A percentile compares a stretch with the other conserved stretches of the same genome.
Conservation (phyloP, 495 filamentous ascomycete genomes). For the Neohortaea acidophila region DNA sequence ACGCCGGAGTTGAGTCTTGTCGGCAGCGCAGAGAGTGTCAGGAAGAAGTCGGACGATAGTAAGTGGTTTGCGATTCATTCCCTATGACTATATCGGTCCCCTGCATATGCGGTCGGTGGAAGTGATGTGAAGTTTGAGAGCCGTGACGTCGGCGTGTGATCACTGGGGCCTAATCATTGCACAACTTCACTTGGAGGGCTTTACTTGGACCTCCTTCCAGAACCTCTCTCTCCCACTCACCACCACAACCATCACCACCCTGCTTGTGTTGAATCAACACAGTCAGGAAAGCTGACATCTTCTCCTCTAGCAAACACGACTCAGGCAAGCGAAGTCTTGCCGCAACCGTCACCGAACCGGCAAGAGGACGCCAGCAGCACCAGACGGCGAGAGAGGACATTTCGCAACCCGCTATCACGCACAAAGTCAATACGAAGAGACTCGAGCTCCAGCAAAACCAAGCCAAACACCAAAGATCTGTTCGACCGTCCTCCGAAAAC, state of each 20-base stretch:
- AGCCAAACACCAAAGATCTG: constrained; percentile 4
- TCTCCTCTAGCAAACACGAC: neutral
- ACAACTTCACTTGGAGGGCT: constrained; percentile 2
- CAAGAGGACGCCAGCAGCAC: constrained; percentile 8
- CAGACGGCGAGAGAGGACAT: constrained; percentile 4
- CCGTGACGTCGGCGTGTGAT: too few species aligned
- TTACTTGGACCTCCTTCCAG: too few species aligned
- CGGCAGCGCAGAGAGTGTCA: constrained; percentile 12
- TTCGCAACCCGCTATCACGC: constrained; percentile 16
- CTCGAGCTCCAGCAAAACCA: constrained; percentile 11
- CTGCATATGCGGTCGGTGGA: neutral
- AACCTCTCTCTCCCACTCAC: too few species aligned
- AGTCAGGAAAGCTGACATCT: neutral
- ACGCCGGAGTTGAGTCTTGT: constrained; percentile 25
- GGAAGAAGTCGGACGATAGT: constrained; percentile 7
- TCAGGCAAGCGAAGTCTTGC: neutral
- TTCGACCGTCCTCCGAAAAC: constrained; percentile 12
- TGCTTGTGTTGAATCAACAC: too few species aligned
- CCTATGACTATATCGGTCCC: neutral
- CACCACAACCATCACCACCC: neutral
- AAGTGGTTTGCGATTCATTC: constrained; percentile 8
- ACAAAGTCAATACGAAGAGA: constrained; percentile 15
- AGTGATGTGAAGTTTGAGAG: constrained; percentile 2
- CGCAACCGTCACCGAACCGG: constrained; percentile 13
- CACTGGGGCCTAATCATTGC: neutral